Percentiles rank a stretch among this genome's conserved stretches.
phyloP scores from a whole-genome alignment of 2,329 filamentous ascomycete genomes.

The Pseudocercospora fijiensis region DNA sequence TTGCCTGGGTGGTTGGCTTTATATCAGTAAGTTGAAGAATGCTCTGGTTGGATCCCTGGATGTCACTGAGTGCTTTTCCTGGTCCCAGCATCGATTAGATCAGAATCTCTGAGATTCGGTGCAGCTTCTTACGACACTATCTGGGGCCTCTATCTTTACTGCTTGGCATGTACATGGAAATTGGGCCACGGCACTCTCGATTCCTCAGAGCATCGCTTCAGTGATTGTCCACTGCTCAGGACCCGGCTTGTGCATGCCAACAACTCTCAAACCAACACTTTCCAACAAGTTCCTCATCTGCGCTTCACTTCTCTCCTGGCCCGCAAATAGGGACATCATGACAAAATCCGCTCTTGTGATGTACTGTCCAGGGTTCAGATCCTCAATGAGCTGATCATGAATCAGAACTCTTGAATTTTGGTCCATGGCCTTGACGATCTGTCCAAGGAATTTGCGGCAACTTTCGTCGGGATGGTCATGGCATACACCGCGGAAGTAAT shows the following conservation, averaged over 20 bases:
- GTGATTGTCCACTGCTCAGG: not conserved
- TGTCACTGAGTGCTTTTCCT: not conserved
- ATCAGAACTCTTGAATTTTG: not conserved
- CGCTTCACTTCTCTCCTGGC: not conserved
- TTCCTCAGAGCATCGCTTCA: not conserved
- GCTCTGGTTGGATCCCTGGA: not conserved
- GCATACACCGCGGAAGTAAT: not conserved
- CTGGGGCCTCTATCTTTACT: slow-evolving; percentile 11
- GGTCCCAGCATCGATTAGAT: slow-evolving; percentile 1
- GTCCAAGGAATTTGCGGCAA: not conserved
- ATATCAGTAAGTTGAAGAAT: slow-evolving; percentile 10
- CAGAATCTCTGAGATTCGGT: not conserved
- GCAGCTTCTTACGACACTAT: slow-evolving; percentile 10
- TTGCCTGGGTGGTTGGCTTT: slow-evolving; percentile 21
- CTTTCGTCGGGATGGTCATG: not conserved
- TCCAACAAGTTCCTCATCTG: not conserved
- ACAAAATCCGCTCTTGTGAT: not conserved
- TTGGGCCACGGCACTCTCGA: too few relatives aligned
- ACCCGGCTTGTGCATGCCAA: not conserved
- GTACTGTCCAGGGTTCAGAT: not conserved
- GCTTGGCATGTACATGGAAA: not conserved
- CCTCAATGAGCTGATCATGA: not conserved
- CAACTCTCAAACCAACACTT: not conserved
- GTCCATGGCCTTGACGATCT: not conserved
- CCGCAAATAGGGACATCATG: not conserved